Base-by-base conservation (phyloP, 495 filamentous ascomycete species). In the Penicillium flavigenum region DNA sequence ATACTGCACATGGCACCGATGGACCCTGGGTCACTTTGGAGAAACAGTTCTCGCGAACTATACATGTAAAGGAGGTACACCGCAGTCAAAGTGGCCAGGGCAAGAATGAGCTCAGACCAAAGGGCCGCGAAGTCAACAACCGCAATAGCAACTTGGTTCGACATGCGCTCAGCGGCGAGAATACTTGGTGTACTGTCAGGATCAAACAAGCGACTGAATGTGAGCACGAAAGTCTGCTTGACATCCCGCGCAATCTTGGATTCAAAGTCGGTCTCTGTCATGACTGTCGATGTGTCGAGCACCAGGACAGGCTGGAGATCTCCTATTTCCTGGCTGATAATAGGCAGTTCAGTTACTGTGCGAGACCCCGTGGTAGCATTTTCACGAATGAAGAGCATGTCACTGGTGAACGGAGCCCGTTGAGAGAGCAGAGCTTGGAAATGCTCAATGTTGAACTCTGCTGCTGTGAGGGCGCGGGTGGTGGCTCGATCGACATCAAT, bases 1-100 rank as follows among this genome's bases (percentile, higher is more conserved):
- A 76, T 72, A 57, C 72, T 75, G 39, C 72, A 76, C 74, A 76
- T 75, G 34, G 74, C 74, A 9, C 71, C 68, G 38, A 76, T 74
- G 1, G 74, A 75, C 9, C 74, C 68, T 2, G 74, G 74, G 26
- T 76, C 74, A 43, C 71, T 70, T 46, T 74, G 65, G 0, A 76
- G 64, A 38, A 76, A 73, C 26, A 73, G 71, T 8, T 64, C 56
- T 0, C 74, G 71, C 1, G 54, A 63, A 14, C 63, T 65, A 52
- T 75, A 75, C 36, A 69, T 54, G 19, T 63, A 70, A 19, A 75
- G 44, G 16, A 76, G 61, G 47, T 63, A 62, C 6, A 75, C 7
- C 1, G 63, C 56, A 14, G 70, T 65, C 11, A 74, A 17, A 1
- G 54, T 55, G 10, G 68, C 65, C 9, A 70, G 19, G 11, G 36